These are phyloP conservation scores for Saccharomycopsis microspora DNA, from an alignment of 805 yeast species.

Conservation along the genomic window DNA sequence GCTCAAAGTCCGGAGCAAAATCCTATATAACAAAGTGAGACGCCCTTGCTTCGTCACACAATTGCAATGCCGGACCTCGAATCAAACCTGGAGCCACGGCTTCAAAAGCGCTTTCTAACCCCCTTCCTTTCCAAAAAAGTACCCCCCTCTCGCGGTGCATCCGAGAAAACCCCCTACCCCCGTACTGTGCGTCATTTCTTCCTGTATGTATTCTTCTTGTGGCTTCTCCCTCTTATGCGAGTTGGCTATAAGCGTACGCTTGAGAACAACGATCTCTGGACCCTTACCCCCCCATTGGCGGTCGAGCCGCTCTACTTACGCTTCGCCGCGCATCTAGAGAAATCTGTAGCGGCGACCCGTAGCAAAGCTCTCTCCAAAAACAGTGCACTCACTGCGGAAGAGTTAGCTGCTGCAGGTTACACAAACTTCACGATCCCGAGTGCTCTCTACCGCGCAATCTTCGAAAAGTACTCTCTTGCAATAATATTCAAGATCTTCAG, in stretches of 20 bases:
- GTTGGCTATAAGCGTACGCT: slow-evolving; percentile 67
- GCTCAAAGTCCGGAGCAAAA: too few species aligned
- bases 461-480: slow-evolving; percentile 30
- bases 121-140: slow-evolving; percentile 21
- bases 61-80: too few species aligned
- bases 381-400: slow-evolving; percentile 27
- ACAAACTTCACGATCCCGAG: slow-evolving; percentile 26
- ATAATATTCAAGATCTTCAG: slow-evolving; percentile 31
- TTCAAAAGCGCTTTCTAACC: slow-evolving; percentile 10
- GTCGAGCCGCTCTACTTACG: slow-evolving; percentile 28
- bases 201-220: slow-evolving; percentile 44
- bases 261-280: slow-evolving; percentile 49
- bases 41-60: too few species aligned
- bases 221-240: slow-evolving; percentile 52
- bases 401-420: slow-evolving; percentile 19
- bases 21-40: too few species aligned
- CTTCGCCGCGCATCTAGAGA: slow-evolving; percentile 27
- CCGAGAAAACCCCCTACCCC: slow-evolving; percentile 36
- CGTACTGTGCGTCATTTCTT: slow-evolving; percentile 25
- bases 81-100: too few species aligned
- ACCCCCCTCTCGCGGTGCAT: slow-evolving; percentile 27
- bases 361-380: slow-evolving; percentile 22
- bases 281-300: slow-evolving; percentile 30
- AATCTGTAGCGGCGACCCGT: slow-evolving; percentile 24
- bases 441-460: slow-evolving; percentile 42